phyloP scores from a whole-genome alignment of 176 grass and related monocot genomes.

The Guadua angustifolia region DNA sequence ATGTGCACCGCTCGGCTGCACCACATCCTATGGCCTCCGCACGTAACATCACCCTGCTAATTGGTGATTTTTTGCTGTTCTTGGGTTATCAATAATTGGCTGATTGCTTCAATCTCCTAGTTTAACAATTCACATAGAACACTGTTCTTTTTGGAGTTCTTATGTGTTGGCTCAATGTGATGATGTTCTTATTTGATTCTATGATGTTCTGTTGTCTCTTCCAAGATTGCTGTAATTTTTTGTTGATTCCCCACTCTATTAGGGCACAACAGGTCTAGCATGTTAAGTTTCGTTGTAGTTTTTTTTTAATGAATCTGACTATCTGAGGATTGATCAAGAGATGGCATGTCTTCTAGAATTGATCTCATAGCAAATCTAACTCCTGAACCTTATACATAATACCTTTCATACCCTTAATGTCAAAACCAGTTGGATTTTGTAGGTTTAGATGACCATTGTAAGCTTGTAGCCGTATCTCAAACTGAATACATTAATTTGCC shows the following conservation, averaged over 20 bases:
- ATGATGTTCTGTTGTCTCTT: background rate
- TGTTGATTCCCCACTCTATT: background rate
- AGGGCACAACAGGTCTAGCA: background rate
- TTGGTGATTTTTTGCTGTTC: too few relatives aligned
- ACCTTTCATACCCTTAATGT: background rate
- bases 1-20: too few relatives aligned
- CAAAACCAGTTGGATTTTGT: background rate
- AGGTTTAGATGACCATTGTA: background rate
- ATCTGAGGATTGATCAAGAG: background rate
- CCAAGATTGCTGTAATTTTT: background rate
- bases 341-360: constrained; percentile 20
- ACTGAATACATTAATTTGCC: background rate
- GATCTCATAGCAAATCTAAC: constrained; percentile 3
- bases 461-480: background rate
- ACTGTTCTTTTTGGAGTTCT: too few relatives aligned
- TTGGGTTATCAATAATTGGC: too few relatives aligned
- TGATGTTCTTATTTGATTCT: too few relatives aligned
- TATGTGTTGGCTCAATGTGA: too few relatives aligned
- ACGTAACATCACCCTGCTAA: too few relatives aligned
- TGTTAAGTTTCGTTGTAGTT: background rate
- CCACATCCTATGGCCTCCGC: too few relatives aligned
- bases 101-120: too few relatives aligned
- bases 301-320: constrained; percentile 9
- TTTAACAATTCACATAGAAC: too few relatives aligned
- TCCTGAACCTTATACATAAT: background rate